phyloP scores from a whole-genome alignment of 202 grass and related monocot genomes.

The Zoysia matrella region DNA sequence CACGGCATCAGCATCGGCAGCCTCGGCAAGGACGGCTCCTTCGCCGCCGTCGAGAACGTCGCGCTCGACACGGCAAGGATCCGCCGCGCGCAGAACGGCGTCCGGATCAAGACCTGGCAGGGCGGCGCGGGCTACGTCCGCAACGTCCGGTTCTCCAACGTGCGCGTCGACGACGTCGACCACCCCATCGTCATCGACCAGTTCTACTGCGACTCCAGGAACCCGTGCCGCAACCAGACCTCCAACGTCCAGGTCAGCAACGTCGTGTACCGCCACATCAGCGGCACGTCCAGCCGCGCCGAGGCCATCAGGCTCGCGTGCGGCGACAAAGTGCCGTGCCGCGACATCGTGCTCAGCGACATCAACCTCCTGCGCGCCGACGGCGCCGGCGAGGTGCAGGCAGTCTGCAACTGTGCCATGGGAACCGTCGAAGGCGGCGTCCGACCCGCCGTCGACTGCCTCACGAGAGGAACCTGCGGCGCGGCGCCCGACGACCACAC shows the following conservation, averaged over 20 bases:
- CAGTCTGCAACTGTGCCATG: constrained; percentile 81
- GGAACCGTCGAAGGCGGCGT: constrained; percentile 67
- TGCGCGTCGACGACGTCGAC: constrained; percentile 63
- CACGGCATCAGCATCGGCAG: too few relatives aligned
- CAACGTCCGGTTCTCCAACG: constrained; percentile 65
- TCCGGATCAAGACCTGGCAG: constrained; percentile 98
- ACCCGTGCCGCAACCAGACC: constrained; percentile 9
- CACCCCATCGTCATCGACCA: constrained; percentile 98
- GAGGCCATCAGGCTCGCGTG: constrained; percentile 82
- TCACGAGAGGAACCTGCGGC: constrained; percentile 55
- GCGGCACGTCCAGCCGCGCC: constrained; percentile 52
- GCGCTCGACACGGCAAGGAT: constrained; percentile 62
- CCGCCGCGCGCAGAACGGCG: constrained; percentile 62
- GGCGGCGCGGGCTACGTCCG: constrained; percentile 76
- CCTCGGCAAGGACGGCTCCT: constrained; percentile 61
- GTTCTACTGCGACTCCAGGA: constrained; percentile 80
- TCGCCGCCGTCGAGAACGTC: constrained; percentile 58
- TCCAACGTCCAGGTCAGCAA: constrained; percentile 63
- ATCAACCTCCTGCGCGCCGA: constrained; percentile 59
- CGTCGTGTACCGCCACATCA: constrained; percentile 74
- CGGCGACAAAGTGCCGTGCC: constrained; percentile 81
- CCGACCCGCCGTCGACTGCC: constrained; percentile 70
- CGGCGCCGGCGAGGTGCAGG: constrained; percentile 54
- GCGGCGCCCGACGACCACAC: not conserved
- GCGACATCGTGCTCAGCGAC: constrained; percentile 74